Evolutionary conservation across 2,329 filamentous ascomycete genomes (phyloP), one percentile per base, ranked within the genome.

Genomic region (Parasarocladium wereldwijsianum): DNA sequence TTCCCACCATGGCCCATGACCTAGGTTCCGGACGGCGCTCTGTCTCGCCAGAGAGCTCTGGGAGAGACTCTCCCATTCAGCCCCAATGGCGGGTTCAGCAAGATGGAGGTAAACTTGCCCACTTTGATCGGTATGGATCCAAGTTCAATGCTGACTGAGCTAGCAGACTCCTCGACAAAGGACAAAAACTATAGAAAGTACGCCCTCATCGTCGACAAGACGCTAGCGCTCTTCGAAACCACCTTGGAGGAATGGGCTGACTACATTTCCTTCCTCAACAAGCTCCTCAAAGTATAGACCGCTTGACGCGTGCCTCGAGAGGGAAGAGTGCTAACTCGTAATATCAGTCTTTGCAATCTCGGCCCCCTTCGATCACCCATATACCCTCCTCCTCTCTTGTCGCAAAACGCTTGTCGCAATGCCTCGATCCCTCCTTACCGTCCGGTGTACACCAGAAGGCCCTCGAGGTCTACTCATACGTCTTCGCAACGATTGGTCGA

Each of bases 371-470:
- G 34, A 69, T 76, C 33, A 67, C 71, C 7, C 59, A 74, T 19
- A 76, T 98, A 34, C 87, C 90, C 9, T 75, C 86, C 44, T 93
- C 86, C 57, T 63, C 71, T 12, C 65, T 76, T 33, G 77, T 98
- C 47, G 81, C 90, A 45, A 90, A 92, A 55, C 81, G 87, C 44
- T 65, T 98, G 35, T 81, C 90, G 24, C 90, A 98, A 66, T 98
- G 90, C 49, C 66, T 98, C 40, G 93, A 94, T 50, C 86, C 90
- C 21, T 76, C 82, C 13, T 62, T 98, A 30, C 90, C 90, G 10
- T 94, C 90, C 1, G 90, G 90, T 17, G 92, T 98, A 12, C 90
- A 98, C 55, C 92, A 98, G 54, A 98, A 96, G 52, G 76, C 90
- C 2, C 68, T 98, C 33, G 90, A 98, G 53, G 82, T 96, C 24